Conservation (phyloP, 164 flowering plant species). For the Euptelea pleiosperma region DNA sequence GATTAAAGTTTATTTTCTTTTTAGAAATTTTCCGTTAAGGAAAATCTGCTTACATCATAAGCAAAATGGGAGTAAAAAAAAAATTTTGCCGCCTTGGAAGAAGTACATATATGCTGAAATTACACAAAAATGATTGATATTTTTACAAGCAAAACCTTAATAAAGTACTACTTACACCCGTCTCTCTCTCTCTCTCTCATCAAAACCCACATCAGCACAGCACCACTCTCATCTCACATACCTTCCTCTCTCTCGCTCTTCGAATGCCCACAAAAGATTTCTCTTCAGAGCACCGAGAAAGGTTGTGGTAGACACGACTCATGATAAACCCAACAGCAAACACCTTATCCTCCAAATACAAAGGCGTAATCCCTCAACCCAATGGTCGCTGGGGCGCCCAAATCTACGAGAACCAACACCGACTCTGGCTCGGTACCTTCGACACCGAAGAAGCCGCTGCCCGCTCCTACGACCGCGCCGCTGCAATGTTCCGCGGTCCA, state of each 20-base stretch:
- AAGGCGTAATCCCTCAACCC: constrained; percentile 10
- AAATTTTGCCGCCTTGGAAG: no score
- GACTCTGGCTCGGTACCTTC: constrained; percentile 6
- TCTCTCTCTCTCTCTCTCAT: constrained; percentile 26
- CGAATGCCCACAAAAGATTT: constrained; percentile 28
- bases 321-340: constrained; percentile 18
- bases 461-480: constrained; percentile 4
- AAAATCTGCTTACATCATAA: no score
- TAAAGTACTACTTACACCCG: constrained; percentile 34
- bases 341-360: constrained; percentile 11
- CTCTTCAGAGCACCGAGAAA: constrained; percentile 23
- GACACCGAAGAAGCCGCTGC: constrained; percentile 2
- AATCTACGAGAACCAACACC: constrained; percentile 16
- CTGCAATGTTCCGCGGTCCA: constrained; percentile 6
- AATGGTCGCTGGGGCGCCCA: no score
- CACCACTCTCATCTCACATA: no score
- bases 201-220: no score
- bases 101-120: no score
- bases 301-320: constrained; percentile 27
- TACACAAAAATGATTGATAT: constrained; percentile 31
- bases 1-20: no score
- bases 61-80: no score
- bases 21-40: no score
- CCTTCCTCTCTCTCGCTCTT: neutral
- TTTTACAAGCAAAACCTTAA: constrained; percentile 46